Conservation (phyloP, 352 stramenopile genomes). For the Phytopythium montanum region DNA sequence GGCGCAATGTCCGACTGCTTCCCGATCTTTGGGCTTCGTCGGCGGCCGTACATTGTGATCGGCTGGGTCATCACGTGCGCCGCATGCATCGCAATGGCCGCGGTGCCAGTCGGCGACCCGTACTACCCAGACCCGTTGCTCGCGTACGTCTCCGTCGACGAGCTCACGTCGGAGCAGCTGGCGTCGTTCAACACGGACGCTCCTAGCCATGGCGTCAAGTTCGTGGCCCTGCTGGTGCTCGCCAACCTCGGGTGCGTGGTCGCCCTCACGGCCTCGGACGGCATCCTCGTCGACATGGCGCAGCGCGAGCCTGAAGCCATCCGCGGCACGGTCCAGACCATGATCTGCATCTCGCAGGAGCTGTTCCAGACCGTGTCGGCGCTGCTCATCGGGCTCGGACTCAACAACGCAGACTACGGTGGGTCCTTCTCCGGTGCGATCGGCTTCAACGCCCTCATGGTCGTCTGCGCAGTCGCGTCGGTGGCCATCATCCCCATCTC, state of each 20-base stretch:
- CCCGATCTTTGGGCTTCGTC: slow-evolving; percentile 77
- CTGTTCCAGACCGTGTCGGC: slow-evolving; percentile 36
- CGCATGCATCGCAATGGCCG: slow-evolving; percentile 35
- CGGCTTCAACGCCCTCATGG: slow-evolving; percentile 51
- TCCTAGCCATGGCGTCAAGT: slow-evolving; percentile 35
- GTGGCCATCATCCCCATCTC: slow-evolving; percentile 30
- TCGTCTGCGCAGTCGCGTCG: slow-evolving; percentile 27
- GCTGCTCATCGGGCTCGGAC: slow-evolving; percentile 47
- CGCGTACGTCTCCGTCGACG: slow-evolving; percentile 17
- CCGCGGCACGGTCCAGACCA: slow-evolving; percentile 51
- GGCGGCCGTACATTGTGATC: slow-evolving; percentile 81
- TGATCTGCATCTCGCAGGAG: slow-evolving; percentile 44
- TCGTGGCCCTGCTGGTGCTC: slow-evolving; percentile 52
- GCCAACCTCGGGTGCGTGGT: slow-evolving; percentile 56
- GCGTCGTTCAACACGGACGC: slow-evolving; percentile 42
- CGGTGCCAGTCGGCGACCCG: slow-evolving; percentile 29
- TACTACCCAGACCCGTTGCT: slow-evolving; percentile 52
- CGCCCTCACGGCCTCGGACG: slow-evolving; percentile 41
- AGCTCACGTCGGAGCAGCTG: slow-evolving; percentile 39
- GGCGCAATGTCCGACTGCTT: slow-evolving; percentile 84
- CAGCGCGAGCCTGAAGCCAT: slow-evolving; percentile 48
- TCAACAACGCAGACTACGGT: slow-evolving; percentile 56
- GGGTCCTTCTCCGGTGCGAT: slow-evolving; percentile 46
- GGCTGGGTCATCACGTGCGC: slow-evolving; percentile 43
- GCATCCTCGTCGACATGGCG: slow-evolving; percentile 52